Evolutionary conservation across 768 basidiomycete genomes (phyloP).

Genomic region (Antrodiella citrinella): DNA sequence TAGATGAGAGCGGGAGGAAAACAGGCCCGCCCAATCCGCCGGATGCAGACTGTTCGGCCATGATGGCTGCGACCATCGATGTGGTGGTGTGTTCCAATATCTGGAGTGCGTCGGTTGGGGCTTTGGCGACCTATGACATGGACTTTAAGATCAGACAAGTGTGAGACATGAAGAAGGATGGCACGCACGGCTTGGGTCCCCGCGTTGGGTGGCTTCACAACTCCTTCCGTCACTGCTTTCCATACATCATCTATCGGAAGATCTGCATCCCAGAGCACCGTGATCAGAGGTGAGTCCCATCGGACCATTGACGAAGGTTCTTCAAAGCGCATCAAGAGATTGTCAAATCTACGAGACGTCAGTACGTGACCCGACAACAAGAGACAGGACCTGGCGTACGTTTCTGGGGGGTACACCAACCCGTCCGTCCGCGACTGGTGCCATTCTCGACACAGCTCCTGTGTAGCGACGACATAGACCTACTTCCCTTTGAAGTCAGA

Average conservation of each 20-base stretch:
- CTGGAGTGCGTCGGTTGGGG: conserved; percentile 83
- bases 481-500: conserved; percentile 26
- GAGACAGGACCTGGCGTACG: conserved; percentile 46
- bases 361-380: conserved; percentile 8
- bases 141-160: conserved; percentile 1
- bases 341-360: conserved; percentile 74
- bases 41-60: conserved; percentile 52
- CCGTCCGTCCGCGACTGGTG: conserved; percentile 47
- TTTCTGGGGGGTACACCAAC: conserved; percentile 53
- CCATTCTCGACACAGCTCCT: conserved; percentile 72
- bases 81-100: conserved; percentile 75
- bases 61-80: conserved; percentile 61
- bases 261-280: conserved; percentile 66
- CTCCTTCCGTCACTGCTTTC: conserved; percentile 70
- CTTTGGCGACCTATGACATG: conserved; percentile 57
- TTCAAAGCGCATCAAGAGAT: conserved; percentile 83
- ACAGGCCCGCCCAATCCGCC: conserved; percentile 45
- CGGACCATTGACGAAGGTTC: conserved; percentile 98
- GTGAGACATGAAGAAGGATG: not conserved
- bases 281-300: conserved; percentile 96
- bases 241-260: conserved; percentile 68
- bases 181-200: conserved; percentile 64
- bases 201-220: conserved; percentile 80
- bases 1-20: conserved; percentile 35
- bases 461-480: conserved; percentile 70